Percentiles rank a stretch among this genome's conserved stretches.
Conservation (phyloP, 2,329 filamentous ascomycete genomes). For the Xylaria sp. region DNA sequence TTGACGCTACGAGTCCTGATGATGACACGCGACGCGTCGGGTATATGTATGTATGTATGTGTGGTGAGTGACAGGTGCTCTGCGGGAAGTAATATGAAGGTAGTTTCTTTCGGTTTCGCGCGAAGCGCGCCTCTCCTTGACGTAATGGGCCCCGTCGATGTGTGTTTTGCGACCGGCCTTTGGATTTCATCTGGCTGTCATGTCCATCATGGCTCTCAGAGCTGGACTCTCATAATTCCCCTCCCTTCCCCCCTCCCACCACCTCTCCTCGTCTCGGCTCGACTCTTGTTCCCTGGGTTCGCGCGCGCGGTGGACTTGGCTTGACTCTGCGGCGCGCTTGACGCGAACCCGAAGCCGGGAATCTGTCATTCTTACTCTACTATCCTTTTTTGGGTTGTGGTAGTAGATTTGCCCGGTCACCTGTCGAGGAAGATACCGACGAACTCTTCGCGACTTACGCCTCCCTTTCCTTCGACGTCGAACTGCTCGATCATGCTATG, state of each 20-base stretch:
- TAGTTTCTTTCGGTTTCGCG: background rate
- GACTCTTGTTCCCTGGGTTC: slow-evolving; percentile 15
- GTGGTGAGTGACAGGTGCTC: background rate
- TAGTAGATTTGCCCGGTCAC: slow-evolving; percentile 17
- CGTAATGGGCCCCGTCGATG: background rate
- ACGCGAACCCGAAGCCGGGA: background rate
- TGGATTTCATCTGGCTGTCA: background rate
- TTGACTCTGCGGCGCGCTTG: background rate
- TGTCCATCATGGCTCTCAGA: background rate
- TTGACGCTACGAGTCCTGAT: background rate
- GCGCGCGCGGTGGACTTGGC: background rate
- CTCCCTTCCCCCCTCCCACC: background rate
- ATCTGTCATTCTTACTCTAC: background rate
- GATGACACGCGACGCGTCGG: background rate
- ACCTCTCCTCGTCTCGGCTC: slow-evolving; percentile 18
- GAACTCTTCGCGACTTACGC: slow-evolving; percentile 64
- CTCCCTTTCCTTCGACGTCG: slow-evolving; percentile 88
- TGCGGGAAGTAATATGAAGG: background rate
- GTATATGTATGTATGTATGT: background rate
- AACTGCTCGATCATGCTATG: slow-evolving; percentile 97
- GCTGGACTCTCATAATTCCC: no score
- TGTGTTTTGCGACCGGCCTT: background rate
- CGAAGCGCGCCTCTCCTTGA: background rate
- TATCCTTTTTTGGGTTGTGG: background rate
- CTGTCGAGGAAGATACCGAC: slow-evolving; percentile 48